phyloP scores from a whole-genome alignment of 176 grass and related monocot genomes.

The Oryza glaberrima region DNA sequence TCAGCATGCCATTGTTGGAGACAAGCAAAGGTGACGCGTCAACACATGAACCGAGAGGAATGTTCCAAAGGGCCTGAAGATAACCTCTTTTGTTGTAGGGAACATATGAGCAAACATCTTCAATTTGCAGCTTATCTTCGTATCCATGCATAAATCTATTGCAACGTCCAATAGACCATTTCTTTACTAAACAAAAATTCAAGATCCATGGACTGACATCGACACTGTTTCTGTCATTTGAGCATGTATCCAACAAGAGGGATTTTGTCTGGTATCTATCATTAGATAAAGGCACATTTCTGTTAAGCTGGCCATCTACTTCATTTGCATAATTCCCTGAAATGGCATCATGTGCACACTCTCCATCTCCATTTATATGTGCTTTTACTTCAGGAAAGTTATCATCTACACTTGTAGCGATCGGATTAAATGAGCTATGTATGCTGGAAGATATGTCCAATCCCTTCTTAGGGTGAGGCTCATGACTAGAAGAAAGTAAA shows the following conservation, averaged over 20 bases:
- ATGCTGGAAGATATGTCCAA: conserved; percentile 27
- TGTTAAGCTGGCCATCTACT: conserved; percentile 1
- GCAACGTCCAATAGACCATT: conserved; percentile 62
- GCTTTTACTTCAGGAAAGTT: conserved; percentile 10
- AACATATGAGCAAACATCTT: conserved; percentile 48
- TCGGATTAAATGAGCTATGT: conserved; percentile 1
- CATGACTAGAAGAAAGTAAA: conserved; percentile 33
- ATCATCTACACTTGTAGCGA: conserved; percentile 8
- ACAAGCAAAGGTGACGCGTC: conserved; percentile 96
- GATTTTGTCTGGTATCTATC: conserved; percentile 13
- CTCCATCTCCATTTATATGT: conserved; percentile 31
- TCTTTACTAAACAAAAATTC: conserved; percentile 50
- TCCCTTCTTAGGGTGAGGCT: conserved; percentile 39
- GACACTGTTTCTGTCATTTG: conserved; percentile 37
- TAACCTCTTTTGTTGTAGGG: conserved; percentile 41
- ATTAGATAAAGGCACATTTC: conserved; percentile 26
- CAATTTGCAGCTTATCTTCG: conserved; percentile 37
- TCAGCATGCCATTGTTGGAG: conserved; percentile 59
- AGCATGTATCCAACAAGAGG: conserved; percentile 18
- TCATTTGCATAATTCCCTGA: conserved; percentile 26
- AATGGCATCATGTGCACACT: conserved; percentile 32
- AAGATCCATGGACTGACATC: conserved; percentile 43
- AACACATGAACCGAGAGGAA: conserved; percentile 82
- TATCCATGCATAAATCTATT: conserved; percentile 62
- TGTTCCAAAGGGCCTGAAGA: conserved; percentile 69